phyloP scores from a whole-genome alignment of 352 stramenopile species.

The Phytophthora vignae region DNA sequence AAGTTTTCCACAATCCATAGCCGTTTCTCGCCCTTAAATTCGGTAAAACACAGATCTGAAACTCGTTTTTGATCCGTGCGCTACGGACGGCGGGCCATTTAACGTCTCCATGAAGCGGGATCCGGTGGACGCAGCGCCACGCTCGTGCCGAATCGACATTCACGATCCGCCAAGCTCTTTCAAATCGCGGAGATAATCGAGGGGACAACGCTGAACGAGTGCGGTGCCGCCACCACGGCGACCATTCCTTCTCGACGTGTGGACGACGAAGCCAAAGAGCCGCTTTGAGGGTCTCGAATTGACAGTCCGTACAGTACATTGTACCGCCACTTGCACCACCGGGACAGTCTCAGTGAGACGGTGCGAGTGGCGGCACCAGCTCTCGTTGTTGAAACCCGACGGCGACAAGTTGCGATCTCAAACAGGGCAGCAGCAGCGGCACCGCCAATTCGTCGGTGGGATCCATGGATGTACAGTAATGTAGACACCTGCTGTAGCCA shows the following conservation, averaged over 20 bases:
- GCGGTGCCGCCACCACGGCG: no score
- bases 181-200: neutral
- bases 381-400: neutral
- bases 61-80: neutral
- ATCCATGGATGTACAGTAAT: neutral
- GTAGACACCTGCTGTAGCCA: no score
- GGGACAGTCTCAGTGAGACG: neutral
- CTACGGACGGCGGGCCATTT: no score
- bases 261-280: neutral
- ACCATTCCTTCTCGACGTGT: neutral
- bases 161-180: neutral
- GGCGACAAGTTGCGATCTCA: neutral
- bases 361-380: neutral
- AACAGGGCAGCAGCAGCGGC: no score
- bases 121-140: neutral
- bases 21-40: neutral
- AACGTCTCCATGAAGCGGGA: neutral
- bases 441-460: neutral
- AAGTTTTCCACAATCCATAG: neutral
- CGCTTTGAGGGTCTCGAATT: no score
- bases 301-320: no score
- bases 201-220: neutral
- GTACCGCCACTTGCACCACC: neutral
- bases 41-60: neutral
- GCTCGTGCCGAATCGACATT: no score